These are phyloP conservation scores for Myxozyma neglecta DNA, from an alignment of 805 yeast species.

Conservation along the genomic window DNA sequence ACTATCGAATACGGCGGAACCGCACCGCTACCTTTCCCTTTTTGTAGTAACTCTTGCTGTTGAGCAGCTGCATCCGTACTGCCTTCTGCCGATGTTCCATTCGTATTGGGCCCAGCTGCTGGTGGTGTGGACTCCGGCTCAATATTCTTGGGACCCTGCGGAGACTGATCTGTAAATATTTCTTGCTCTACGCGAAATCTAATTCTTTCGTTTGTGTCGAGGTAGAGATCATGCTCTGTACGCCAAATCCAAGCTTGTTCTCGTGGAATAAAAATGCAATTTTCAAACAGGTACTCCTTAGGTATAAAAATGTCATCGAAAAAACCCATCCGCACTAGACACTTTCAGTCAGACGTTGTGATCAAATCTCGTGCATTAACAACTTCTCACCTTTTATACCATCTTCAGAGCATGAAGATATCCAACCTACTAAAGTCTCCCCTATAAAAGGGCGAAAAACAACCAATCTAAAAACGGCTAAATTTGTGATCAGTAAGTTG, in stretches of 20 bases:
- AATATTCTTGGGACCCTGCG: constrained; percentile 62
- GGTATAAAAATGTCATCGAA: constrained; percentile 94
- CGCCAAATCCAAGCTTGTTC: constrained; percentile 98
- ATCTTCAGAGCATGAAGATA: constrained; percentile 79
- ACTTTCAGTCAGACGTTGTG: background rate
- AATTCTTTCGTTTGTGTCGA: constrained; percentile 89
- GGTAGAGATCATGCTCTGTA: constrained; percentile 68
- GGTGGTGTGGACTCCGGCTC: constrained; percentile 5
- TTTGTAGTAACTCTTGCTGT: constrained; percentile 14
- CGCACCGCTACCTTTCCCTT: constrained; percentile 38
- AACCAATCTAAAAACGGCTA: constrained; percentile 66
- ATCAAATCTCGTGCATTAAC: background rate
- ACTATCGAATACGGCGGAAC: constrained; percentile 80
- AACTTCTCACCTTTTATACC: constrained; percentile 64
- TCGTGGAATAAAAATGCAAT: constrained; percentile 58
- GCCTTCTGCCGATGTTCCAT: constrained; percentile 27
- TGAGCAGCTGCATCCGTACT: constrained; percentile 8
- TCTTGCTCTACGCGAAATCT: constrained; percentile 91
- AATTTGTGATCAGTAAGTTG: background rate
- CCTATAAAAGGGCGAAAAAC: constrained; percentile 95
- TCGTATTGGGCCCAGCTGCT: constrained; percentile 29
- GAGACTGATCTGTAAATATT: constrained; percentile 78
- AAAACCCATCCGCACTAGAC: constrained; percentile 65
- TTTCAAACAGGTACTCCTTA: constrained; percentile 74
- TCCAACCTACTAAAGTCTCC: constrained; percentile 90